phyloP scores from a whole-genome alignment of 192 early-diverging fungal genomes.

The Pilobolus umbonatus region DNA sequence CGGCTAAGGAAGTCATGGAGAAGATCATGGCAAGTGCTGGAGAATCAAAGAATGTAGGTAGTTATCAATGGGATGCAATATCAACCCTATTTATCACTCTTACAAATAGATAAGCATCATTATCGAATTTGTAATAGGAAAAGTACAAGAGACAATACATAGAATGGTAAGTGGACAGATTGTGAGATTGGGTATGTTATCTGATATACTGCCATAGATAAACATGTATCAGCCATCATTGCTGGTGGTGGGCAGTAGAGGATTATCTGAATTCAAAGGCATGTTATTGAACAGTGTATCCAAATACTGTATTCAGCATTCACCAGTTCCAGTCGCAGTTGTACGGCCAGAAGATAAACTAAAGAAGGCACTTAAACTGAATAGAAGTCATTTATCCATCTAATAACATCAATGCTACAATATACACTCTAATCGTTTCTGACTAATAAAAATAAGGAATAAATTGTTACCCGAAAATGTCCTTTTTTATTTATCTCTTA shows the following conservation, averaged over 20 bases:
- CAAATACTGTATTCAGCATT: conserved; percentile 59
- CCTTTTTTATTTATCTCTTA: too few relatives aligned
- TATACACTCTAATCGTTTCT: too few relatives aligned
- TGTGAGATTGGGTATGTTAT: too few relatives aligned
- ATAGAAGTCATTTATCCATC: too few relatives aligned
- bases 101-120: conserved; percentile 3
- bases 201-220: conserved; percentile 31
- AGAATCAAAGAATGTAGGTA: conserved; percentile 7
- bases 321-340: conserved; percentile 56
- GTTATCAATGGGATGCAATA: conserved; percentile 11
- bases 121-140: conserved; percentile 44
- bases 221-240: conserved; percentile 55
- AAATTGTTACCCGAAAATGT: too few relatives aligned
- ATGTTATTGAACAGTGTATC: conserved; percentile 62
- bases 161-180: conserved; percentile 31
- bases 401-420: too few relatives aligned
- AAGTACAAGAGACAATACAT: conserved; percentile 45
- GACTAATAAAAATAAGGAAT: too few relatives aligned
- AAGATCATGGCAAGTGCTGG: conserved; percentile 18
- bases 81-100: conserved; percentile 3
- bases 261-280: conserved; percentile 56
- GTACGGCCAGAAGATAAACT: conserved; percentile 39
- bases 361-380: not conserved
- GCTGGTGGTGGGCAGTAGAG: conserved; percentile 64
- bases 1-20: conserved; percentile 24